These are phyloP conservation scores for Akanthomyces lecanii DNA, from an alignment of 2,329 filamentous ascomycete species.

Conservation along the genomic window DNA sequence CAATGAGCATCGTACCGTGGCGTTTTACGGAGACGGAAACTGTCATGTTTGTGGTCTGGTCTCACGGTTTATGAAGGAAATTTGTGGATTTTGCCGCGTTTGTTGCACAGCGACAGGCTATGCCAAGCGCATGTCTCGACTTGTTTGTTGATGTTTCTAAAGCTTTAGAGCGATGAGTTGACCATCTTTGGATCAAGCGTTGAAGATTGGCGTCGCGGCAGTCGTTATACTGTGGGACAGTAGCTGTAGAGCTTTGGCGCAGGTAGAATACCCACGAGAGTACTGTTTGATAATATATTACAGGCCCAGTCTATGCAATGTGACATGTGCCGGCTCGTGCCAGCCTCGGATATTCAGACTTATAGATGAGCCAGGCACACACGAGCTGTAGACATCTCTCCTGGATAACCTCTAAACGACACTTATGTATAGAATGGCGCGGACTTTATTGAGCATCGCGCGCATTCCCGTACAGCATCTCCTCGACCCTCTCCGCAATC, in stretches of 20 bases:
- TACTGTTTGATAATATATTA: conserved; percentile 8
- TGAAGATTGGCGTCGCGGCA: neutral
- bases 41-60: neutral
- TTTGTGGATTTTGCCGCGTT: conserved; percentile 1
- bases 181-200: conserved; percentile 4
- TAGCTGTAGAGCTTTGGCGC: conserved; percentile 4
- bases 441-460: neutral
- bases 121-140: neutral
- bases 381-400: neutral
- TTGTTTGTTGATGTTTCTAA: neutral
- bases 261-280: conserved; percentile 15
- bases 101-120: neutral
- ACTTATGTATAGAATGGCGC: too few species aligned
- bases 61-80: neutral
- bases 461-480: conserved; percentile 41
- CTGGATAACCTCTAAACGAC: neutral
- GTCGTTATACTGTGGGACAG: neutral
- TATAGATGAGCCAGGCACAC: too few species aligned
- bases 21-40: neutral
- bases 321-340: neutral
- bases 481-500: conserved; percentile 71
- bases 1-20: neutral
- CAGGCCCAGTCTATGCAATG: conserved; percentile 2
- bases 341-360: neutral
- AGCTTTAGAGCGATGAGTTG: neutral